A percentile compares a stretch with the other conserved stretches of the same genome.
Conservation (phyloP, 73 alveolate species). For the Paramecium pentaurelia region DNA sequence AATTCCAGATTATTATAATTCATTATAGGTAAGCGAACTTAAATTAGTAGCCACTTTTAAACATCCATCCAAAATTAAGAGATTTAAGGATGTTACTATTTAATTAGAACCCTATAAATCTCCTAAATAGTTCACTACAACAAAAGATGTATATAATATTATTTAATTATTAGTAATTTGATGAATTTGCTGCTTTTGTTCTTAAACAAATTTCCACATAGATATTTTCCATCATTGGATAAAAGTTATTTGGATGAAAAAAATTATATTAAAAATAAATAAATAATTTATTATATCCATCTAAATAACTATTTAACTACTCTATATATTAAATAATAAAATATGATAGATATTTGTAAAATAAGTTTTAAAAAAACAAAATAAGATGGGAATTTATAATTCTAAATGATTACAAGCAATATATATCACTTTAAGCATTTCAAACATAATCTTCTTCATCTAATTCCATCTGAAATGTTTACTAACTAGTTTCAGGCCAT, state of each 20-base stretch:
- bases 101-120: conserved; percentile 17
- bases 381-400: too few species aligned
- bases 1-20: conserved; percentile 14
- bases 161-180: neutral
- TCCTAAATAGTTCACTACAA: neutral
- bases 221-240: conserved; percentile 22
- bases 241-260: conserved; percentile 29
- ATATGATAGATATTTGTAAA: too few species aligned
- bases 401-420: too few species aligned
- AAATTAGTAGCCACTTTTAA: conserved; percentile 3
- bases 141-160: neutral
- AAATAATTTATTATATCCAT: neutral
- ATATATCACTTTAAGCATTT: too few species aligned
- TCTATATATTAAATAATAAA: too few species aligned
- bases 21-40: conserved; percentile 21
- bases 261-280: neutral
- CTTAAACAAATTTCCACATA: neutral
- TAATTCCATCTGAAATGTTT: too few species aligned
- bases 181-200: conserved; percentile 40
- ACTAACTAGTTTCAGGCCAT: too few species aligned
- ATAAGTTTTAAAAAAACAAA: too few species aligned
- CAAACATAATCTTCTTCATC: too few species aligned
- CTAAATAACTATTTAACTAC: neutral
- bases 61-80: conserved; percentile 45
- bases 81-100: conserved; percentile 16